Evolutionary conservation across 2,329 filamentous ascomycete species (phyloP).

Genomic region (Fusarium globosum): DNA sequence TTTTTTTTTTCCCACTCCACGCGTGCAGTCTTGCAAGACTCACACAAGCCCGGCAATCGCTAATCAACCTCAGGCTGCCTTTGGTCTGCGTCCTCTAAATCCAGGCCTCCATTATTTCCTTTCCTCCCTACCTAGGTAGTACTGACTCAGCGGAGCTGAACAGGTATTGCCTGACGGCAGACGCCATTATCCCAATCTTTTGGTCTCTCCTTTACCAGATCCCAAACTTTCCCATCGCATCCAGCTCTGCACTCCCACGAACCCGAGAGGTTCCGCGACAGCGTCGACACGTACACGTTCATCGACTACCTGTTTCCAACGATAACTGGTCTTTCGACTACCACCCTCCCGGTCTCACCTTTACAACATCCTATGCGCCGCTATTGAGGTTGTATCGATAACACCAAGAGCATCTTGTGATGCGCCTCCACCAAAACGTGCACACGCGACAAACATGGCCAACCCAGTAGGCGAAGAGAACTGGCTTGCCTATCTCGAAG

Average conservation of each 20-base stretch:
- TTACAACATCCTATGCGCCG: constrained; percentile 15
- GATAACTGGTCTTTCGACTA: constrained; percentile 6
- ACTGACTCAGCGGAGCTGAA: constrained; percentile 4
- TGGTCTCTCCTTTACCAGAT: not conserved
- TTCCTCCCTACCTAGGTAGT: not conserved
- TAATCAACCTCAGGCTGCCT: constrained; percentile 30
- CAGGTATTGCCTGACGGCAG: not conserved
- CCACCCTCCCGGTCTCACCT: not conserved
- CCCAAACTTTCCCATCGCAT: not conserved
- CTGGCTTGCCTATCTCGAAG: constrained; percentile 82
- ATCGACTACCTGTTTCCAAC: constrained; percentile 4
- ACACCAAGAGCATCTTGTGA: constrained; percentile 33
- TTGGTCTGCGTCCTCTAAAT: not conserved
- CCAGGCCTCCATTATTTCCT: constrained; percentile 4
- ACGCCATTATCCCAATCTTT: not conserved
- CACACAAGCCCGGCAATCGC: constrained; percentile 23
- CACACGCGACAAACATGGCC: constrained; percentile 54
- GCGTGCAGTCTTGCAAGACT: constrained; percentile 15
- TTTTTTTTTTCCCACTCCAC: constrained; percentile 35
- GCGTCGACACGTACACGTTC: constrained; percentile 34
- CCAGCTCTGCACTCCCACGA: not conserved
- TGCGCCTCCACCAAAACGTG: constrained; percentile 35
- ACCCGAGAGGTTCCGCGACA: constrained; percentile 26
- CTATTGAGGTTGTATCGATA: constrained; percentile 19
- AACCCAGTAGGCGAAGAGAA: constrained; percentile 77